Evolutionary conservation across 2,329 filamentous ascomycete species (phyloP).

Genomic region (Fonsecaea nubica): DNA sequence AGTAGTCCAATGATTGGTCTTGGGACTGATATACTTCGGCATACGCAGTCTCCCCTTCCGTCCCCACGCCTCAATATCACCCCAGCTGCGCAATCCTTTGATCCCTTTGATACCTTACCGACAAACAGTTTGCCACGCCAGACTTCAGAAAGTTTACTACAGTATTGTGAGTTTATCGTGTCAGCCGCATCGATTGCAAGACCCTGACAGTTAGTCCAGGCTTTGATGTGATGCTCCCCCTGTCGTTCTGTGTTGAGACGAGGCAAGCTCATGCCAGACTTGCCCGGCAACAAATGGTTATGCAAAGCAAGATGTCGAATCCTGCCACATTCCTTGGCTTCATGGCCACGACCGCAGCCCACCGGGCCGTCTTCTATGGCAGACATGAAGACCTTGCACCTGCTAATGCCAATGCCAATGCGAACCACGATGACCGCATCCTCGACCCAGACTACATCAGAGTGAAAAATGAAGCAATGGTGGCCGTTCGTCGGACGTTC

Average conservation of each 20-base stretch:
- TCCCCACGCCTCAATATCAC: slow-evolving; percentile 23
- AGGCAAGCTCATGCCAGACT: slow-evolving; percentile 38
- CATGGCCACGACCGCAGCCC: slow-evolving; percentile 50
- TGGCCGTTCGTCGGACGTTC: slow-evolving; percentile 38
- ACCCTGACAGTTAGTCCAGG: slow-evolving; percentile 38
- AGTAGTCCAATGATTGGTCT: neutral
- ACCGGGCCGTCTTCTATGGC: slow-evolving; percentile 46
- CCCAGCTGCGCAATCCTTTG: slow-evolving; percentile 43
- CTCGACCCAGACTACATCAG: slow-evolving; percentile 48
- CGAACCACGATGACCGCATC: slow-evolving; percentile 37
- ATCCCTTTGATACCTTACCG: slow-evolving; percentile 47
- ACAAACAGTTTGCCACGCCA: slow-evolving; percentile 41
- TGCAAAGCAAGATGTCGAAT: slow-evolving; percentile 45
- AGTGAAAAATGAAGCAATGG: slow-evolving; percentile 47
- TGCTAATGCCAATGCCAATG: slow-evolving; percentile 28
- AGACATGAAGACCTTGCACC: slow-evolving; percentile 40
- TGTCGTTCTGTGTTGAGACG: slow-evolving; percentile 48
- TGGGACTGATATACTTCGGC: neutral
- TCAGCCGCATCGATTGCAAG: neutral
- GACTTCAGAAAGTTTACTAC: slow-evolving; percentile 43
- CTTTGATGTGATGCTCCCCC: slow-evolving; percentile 47
- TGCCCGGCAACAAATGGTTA: slow-evolving; percentile 43
- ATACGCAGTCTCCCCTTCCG: slow-evolving; percentile 4
- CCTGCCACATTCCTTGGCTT: slow-evolving; percentile 49
- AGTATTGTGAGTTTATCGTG: slow-evolving; percentile 44